Evolutionary conservation across 148 eudicot species (phyloP), one percentile per base, ranked within the genome.

Genomic region (Fagopyrum tataricum): DNA sequence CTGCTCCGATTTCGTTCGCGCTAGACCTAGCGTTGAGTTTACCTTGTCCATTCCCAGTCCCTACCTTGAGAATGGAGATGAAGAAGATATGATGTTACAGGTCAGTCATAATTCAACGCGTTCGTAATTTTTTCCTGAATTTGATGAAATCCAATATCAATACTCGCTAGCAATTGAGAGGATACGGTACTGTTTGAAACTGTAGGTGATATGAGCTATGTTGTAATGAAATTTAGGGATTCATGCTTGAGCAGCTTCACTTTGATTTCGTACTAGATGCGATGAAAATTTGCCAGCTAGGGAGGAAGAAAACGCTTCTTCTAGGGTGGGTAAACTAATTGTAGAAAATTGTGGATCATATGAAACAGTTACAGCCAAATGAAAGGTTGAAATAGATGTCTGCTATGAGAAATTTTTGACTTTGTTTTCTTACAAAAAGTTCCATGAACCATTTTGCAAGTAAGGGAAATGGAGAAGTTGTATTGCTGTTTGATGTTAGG

Each of bases 1-100:
- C 56, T 91, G 97, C 51, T 94, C 98, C 0, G 98, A 91, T 61
- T 81, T 86, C 13, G 98, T 89, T 68, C 98, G 78, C 10, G 84
- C 76, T 53, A 91, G 26, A 23, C 85, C 81, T 18, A 83, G 39
- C 5, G 73, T 76, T 3, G 91, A 78, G 24, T 78, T 85, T 74
- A 84, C 73, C 76, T 76, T 86, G 21, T 87, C 95, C 92, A 86
- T 87, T 77, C n/a, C 68, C 43, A 31, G 68, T 62, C 8, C 26
- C 11, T 55, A 8, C 61, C 4, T 5, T 55, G 10, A 18, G 37
- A 31, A 31, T 31, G 37, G 37, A 31, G 61, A 55, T 3, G 43
- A 62, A 31, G 1, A 5, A 62, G 4, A 12, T 62, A 10, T 26
- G 0, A 9, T 59, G 67, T 59, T 59, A 5, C 68, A 31, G 43